These are phyloP conservation scores for Mikania micrantha DNA, from an alignment of 129 eudicot genomes.

Conservation along the genomic window DNA sequence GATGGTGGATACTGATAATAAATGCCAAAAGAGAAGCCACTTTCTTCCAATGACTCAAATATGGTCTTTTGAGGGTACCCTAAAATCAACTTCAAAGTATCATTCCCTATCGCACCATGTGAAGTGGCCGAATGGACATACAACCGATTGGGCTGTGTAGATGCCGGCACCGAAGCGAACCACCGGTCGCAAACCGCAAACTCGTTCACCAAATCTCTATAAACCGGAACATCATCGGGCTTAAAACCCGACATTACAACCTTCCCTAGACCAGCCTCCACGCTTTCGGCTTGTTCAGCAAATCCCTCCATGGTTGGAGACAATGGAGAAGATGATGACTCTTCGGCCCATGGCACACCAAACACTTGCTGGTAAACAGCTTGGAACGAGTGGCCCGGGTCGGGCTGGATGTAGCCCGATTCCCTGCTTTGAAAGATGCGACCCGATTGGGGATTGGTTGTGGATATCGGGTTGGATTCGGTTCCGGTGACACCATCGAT, in stretches of 20 bases:
- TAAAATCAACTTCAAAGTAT: constrained; percentile 42
- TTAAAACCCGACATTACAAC: constrained; percentile 77
- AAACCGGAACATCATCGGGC: constrained; percentile 74
- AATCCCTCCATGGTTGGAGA: constrained; percentile 70
- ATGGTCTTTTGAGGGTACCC: constrained; percentile 93
- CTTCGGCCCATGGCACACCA: constrained; percentile 48
- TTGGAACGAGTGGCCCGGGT: constrained; percentile 93
- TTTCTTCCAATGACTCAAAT: constrained; percentile 71
- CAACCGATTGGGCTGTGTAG: constrained; percentile 86
- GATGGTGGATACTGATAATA: constrained; percentile 81
- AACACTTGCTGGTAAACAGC: constrained; percentile 60
- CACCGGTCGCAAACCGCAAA: constrained; percentile 85
- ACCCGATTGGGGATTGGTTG: constrained; percentile 24
- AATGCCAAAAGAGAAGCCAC: constrained; percentile 66
- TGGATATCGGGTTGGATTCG: constrained; percentile 48
- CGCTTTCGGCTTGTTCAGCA: constrained; percentile 71
- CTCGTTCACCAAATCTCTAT: constrained; percentile 54
- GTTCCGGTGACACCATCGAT: constrained; percentile 48
- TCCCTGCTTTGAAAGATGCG: constrained; percentile 42
- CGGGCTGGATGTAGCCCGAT: constrained; percentile 62
- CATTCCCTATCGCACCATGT: constrained; percentile 55
- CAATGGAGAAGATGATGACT: not conserved
- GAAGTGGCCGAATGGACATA: constrained; percentile 90
- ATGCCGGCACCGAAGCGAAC: constrained; percentile 69
- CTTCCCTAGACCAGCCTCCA: constrained; percentile 52